Percentiles rank a stretch among this genome's conserved stretches.
These are phyloP conservation scores for Oxytropis ochrocephala DNA, from an alignment of 306 rosid species.

Conservation along the genomic window DNA sequence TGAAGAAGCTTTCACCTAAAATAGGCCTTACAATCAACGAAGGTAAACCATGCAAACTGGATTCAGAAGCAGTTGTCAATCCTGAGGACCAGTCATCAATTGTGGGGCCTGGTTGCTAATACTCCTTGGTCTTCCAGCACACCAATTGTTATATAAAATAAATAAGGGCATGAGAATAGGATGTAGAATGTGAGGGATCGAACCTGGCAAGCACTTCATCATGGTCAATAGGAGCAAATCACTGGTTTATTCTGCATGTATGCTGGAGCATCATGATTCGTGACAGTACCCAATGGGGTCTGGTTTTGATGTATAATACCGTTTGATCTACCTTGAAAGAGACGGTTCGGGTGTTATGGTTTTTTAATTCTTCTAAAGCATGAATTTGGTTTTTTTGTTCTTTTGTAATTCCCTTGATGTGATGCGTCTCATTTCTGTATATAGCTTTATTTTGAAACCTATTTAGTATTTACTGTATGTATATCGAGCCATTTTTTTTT, in stretches of 20 bases:
- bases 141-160: constrained; percentile 21
- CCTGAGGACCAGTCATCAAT: constrained; percentile 71
- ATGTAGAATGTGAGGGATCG: constrained; percentile 17
- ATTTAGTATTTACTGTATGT: constrained; percentile 34
- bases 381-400: constrained; percentile 18
- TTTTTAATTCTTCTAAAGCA: constrained; percentile 20
- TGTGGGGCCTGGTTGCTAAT: constrained; percentile 63
- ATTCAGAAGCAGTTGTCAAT: constrained; percentile 58
- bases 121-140: constrained; percentile 1
- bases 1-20: constrained; percentile 88
- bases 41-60: constrained; percentile 49
- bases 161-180: constrained; percentile 31
- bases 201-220: constrained; percentile 20
- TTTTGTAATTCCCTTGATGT: constrained; percentile 21
- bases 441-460: constrained; percentile 34
- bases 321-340: constrained; percentile 26
- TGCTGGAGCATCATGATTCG: constrained; percentile 23
- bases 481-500: constrained; percentile 11
- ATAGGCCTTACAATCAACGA: constrained; percentile 45
- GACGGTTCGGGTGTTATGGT: constrained; percentile 33
- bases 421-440: constrained; percentile 37
- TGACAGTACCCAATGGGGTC: not conserved
- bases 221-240: constrained; percentile 12
- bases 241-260: constrained; percentile 1
- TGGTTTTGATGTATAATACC: constrained; percentile 19